phyloP scores from a whole-genome alignment of 2,329 filamentous ascomycete species.

The Thermochaetoides dissita region DNA sequence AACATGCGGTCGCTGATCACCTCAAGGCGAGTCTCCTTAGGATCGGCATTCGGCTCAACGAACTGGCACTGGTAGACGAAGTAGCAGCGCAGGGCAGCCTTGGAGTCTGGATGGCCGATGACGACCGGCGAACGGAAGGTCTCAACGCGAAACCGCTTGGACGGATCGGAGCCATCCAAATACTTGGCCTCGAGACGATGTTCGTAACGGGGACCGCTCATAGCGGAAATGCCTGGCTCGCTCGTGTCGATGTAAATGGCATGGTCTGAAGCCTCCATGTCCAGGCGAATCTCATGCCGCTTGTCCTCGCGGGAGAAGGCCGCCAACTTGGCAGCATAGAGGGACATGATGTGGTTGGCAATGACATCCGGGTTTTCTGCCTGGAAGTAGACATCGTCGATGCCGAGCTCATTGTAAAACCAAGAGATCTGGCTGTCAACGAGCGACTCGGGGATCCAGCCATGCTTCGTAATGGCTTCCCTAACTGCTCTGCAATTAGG shows the following conservation, averaged over 20 bases:
- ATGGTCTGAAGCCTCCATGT: conserved; percentile 89
- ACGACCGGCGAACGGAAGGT: conserved; percentile 86
- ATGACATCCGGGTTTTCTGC: conserved; percentile 78
- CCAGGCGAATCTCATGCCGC: conserved; percentile 81
- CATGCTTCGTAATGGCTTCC: conserved; percentile 61
- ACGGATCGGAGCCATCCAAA: conserved; percentile 61
- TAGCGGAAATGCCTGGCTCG: conserved; percentile 64
- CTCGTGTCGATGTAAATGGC: conserved; percentile 98
- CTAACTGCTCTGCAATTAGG: conserved; percentile 44
- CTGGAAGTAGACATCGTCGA: conserved; percentile 97
- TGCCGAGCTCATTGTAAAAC: conserved; percentile 97
- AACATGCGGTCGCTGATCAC: conserved; percentile 88
- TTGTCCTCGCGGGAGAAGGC: conserved; percentile 88
- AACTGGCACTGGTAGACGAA: conserved; percentile 98
- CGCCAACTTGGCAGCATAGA: conserved; percentile 93
- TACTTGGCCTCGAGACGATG: conserved; percentile 91
- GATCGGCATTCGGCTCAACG: conserved; percentile 56
- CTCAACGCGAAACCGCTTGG: conserved; percentile 79
- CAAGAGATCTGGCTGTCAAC: conserved; percentile 77
- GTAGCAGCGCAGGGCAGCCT: conserved; percentile 86
- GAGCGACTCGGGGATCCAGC: conserved; percentile 74
- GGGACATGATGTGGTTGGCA: conserved; percentile 83
- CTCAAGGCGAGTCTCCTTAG: conserved; percentile 76
- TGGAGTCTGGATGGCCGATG: conserved; percentile 54
- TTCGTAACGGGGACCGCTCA: conserved; percentile 80